These are phyloP conservation scores for Arachnomyces sp. DNA, from an alignment of 2,329 filamentous ascomycete genomes.

Conservation along the genomic window DNA sequence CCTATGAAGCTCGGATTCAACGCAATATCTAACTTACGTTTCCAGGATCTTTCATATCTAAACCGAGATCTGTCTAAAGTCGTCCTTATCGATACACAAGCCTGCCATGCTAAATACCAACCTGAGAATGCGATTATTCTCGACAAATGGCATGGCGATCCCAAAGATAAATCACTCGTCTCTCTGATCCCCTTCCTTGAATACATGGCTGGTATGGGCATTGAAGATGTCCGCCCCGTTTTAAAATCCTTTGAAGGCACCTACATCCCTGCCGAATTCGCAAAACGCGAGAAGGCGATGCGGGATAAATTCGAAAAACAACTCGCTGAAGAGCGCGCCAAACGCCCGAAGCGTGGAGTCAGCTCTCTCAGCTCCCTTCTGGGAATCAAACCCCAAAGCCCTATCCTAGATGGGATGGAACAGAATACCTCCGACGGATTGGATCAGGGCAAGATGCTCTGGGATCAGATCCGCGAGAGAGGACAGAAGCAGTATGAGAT, in stretches of 20 bases:
- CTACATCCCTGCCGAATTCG: constrained; percentile 84
- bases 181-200: constrained; percentile 92
- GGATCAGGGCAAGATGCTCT: constrained; percentile 91
- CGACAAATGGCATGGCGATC: constrained; percentile 79
- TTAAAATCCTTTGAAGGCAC: constrained; percentile 83
- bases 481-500: constrained; percentile 84
- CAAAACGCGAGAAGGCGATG: constrained; percentile 75
- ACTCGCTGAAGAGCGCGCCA: constrained; percentile 60
- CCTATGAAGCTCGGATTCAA: constrained; percentile 9
- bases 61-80: constrained; percentile 95
- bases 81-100: constrained; percentile 84
- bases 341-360: constrained; percentile 53
- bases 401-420: constrained; percentile 54
- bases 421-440: constrained; percentile 66
- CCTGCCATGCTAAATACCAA: constrained; percentile 74
- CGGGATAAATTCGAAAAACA: constrained; percentile 79
- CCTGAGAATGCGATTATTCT: constrained; percentile 95
- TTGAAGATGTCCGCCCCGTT: constrained; percentile 76
- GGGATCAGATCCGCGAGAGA: constrained; percentile 86
- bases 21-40: constrained; percentile 11
- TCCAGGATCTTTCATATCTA: constrained; percentile 87
- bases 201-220: constrained; percentile 91
- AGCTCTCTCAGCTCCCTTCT: constrained; percentile 64
- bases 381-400: constrained; percentile 65
- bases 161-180: constrained; percentile 78